phyloP scores from a whole-genome alignment of 768 basidiomycete species.

The Trametes villosa region DNA sequence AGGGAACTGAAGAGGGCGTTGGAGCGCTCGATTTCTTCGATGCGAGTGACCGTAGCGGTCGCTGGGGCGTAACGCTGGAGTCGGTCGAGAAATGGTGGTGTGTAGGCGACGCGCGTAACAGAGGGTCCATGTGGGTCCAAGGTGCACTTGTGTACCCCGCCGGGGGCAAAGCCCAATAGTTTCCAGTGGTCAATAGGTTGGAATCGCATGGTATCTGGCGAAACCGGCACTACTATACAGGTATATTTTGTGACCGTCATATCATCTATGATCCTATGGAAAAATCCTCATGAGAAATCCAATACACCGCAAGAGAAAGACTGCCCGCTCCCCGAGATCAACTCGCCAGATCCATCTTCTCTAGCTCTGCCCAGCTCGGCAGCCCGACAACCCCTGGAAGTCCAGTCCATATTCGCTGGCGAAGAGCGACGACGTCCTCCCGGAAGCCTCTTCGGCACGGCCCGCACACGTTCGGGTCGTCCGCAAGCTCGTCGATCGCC shows the following conservation, averaged over 20 bases:
- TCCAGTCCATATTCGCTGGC: slow-evolving; percentile 51
- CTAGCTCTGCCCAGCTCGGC: slow-evolving; percentile 50
- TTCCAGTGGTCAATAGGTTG: no score
- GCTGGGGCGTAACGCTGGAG: slow-evolving; percentile 44
- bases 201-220: no score
- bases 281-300: not conserved
- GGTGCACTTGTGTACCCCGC: slow-evolving; percentile 45
- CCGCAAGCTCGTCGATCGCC: slow-evolving; percentile 40
- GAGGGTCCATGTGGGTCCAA: slow-evolving; percentile 75
- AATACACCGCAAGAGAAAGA: not conserved
- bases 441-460: slow-evolving; percentile 49
- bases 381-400: slow-evolving; percentile 51
- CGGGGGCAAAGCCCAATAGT: no score
- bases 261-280: not conserved
- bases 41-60: slow-evolving; percentile 24
- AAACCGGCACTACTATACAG: not conserved
- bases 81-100: slow-evolving; percentile 93
- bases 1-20: slow-evolving; percentile 42
- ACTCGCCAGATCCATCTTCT: slow-evolving; percentile 35
- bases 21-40: slow-evolving; percentile 77
- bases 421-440: slow-evolving; percentile 42
- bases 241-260: not conserved
- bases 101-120: slow-evolving; percentile 71
- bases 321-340: not conserved
- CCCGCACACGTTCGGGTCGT: slow-evolving; percentile 46